These are phyloP conservation scores for Mortierella sp. DNA, from an alignment of 371 early-diverging fungal species.

Conservation along the genomic window DNA sequence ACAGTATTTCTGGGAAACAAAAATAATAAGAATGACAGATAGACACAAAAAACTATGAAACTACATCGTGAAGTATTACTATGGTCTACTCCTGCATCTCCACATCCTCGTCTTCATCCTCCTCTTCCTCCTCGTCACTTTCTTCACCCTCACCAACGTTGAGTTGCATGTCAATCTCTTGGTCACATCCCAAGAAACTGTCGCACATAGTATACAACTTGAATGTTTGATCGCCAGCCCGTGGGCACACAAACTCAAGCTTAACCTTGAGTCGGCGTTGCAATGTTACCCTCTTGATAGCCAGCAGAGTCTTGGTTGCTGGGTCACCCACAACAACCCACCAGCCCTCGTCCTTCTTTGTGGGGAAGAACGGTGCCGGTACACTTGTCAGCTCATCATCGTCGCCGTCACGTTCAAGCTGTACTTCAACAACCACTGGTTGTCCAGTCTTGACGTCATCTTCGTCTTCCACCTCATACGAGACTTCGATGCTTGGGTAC, in stretches of 20 bases:
- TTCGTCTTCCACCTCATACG: slow-evolving; percentile 74
- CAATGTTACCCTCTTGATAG: slow-evolving; percentile 91
- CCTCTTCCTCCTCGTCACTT: slow-evolving; percentile 59
- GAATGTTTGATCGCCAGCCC: slow-evolving; percentile 74
- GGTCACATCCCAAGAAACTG: slow-evolving; percentile 93
- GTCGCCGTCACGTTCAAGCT: slow-evolving; percentile 86
- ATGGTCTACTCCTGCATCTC: slow-evolving; percentile 43
- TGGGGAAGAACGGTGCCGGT: slow-evolving; percentile 94
- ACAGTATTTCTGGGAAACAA: too few species aligned
- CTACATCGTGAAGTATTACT: neutral
- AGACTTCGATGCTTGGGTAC: slow-evolving; percentile 93
- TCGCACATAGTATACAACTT: slow-evolving; percentile 95
- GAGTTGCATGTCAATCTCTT: slow-evolving; percentile 88
- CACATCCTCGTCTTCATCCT: slow-evolving; percentile 60
- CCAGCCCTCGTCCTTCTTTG: slow-evolving; percentile 94
- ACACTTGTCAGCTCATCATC: slow-evolving; percentile 83
- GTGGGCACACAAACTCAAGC: slow-evolving; percentile 88
- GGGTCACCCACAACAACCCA: slow-evolving; percentile 95
- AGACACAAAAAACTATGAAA: neutral
- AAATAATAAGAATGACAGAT: too few species aligned
- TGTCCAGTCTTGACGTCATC: slow-evolving; percentile 72
- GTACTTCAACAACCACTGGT: slow-evolving; percentile 75
- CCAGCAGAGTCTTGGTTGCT: slow-evolving; percentile 80
- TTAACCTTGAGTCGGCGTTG: slow-evolving; percentile 74
- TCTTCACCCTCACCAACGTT: slow-evolving; percentile 76